Conservation (phyloP, 495 filamentous ascomycete genomes). For the Talaromyces adpressus region DNA sequence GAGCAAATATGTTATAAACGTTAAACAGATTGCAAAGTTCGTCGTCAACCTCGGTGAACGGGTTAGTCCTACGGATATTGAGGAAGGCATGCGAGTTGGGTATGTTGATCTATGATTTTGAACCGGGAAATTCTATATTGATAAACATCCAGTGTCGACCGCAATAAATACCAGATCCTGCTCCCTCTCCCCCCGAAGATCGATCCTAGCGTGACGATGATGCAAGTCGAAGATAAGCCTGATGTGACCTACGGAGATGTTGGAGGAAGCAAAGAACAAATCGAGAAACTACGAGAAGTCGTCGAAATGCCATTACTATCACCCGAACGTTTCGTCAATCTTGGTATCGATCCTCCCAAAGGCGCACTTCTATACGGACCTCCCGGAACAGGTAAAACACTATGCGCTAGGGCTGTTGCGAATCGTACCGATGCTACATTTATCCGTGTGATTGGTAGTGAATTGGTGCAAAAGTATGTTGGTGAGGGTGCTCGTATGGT, state of each 20-base stretch:
- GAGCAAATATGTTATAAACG: conserved; percentile 99
- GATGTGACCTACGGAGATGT: conserved; percentile 99
- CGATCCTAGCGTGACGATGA: conserved; percentile 98
- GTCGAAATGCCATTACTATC: conserved; percentile 97
- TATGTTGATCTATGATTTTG: conserved; percentile 27
- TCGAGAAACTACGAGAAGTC: conserved; percentile 96
- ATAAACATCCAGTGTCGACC: conserved; percentile 61
- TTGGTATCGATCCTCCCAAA: conserved; percentile 98
- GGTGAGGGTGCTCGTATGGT: conserved; percentile 98
- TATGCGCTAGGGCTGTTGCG: conserved; percentile 93
- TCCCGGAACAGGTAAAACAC: conserved; percentile 95
- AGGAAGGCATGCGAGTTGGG: conserved; percentile 97
- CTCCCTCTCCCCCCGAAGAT: conserved; percentile 97
- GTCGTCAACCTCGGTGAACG: conserved; percentile 97
- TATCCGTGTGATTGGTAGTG: conserved; percentile 95
- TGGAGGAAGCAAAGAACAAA: conserved; percentile 98
- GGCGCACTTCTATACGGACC: conserved; percentile 95
- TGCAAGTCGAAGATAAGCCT: conserved; percentile 99
- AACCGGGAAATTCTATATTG: background rate
- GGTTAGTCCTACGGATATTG: conserved; percentile 96
- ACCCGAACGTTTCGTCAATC: conserved; percentile 91
- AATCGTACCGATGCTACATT: conserved; percentile 98
- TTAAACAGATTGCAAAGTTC: conserved; percentile 99
- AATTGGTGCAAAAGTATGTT: conserved; percentile 97
- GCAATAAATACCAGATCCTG: conserved; percentile 98